These are phyloP conservation scores for Rhododendron mucronatum DNA, from an alignment of 148 eudicot species.

Conservation along the genomic window DNA sequence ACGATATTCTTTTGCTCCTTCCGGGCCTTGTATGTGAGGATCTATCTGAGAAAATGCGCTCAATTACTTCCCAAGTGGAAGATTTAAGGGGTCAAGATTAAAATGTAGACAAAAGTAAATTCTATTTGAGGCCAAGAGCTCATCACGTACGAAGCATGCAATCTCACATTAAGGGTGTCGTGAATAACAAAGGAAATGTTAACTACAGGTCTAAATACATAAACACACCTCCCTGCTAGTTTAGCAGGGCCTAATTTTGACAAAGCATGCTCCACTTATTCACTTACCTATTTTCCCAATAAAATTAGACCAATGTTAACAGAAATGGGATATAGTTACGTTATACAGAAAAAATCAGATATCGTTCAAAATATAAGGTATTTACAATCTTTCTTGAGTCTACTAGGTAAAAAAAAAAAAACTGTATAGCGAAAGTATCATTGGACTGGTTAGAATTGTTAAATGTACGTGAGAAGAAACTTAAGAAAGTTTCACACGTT, in stretches of 20 bases:
- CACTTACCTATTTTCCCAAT: constrained; percentile 27
- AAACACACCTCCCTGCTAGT: constrained; percentile 19
- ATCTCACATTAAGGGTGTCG: too few relatives aligned
- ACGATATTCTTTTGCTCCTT: constrained; percentile 4
- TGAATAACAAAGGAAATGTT: too few relatives aligned
- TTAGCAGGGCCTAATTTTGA: constrained; percentile 26
- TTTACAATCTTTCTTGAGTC: neutral
- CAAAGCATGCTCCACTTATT: constrained; percentile 43
- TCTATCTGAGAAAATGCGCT: too few relatives aligned
- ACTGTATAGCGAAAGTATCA: too few relatives aligned
- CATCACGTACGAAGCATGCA: too few relatives aligned
- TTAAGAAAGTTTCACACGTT: too few relatives aligned
- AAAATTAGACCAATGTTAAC: neutral
- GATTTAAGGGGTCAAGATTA: neutral
- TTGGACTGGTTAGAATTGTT: too few relatives aligned
- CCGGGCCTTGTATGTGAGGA: constrained; percentile 21
- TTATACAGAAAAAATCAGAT: too few relatives aligned
- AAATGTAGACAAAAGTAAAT: too few relatives aligned
- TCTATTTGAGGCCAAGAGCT: too few relatives aligned
- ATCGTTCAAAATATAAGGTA: neutral
- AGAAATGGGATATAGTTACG: neutral
- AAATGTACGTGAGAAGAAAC: neutral
- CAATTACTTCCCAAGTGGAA: neutral
- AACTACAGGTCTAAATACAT: neutral
- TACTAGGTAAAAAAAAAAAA: neutral